A percentile compares a stretch with the other conserved stretches of the same genome.
Evolutionary conservation across 805 yeast genomes (phyloP).

Genomic region (Sugiyamaella qingdaonensis): DNA sequence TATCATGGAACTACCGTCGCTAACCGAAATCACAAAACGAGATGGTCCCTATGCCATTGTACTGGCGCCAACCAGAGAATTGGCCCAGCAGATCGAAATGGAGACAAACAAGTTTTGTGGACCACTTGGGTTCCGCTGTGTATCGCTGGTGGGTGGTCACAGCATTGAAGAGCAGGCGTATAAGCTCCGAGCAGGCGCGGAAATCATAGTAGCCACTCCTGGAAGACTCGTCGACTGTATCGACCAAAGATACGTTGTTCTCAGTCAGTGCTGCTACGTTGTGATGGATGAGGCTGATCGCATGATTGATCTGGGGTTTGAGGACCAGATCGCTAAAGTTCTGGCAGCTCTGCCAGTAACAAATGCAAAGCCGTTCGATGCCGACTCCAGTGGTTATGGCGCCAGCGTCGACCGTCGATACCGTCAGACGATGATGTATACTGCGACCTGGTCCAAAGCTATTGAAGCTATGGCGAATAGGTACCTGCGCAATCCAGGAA

Average conservation of each 20-base stretch:
- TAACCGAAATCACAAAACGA: slow-evolving; percentile 42
- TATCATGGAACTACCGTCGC: slow-evolving; percentile 43
- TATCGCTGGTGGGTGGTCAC: slow-evolving; percentile 86
- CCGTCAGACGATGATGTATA: slow-evolving; percentile 80
- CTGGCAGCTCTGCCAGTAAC: slow-evolving; percentile 50
- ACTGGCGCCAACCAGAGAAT: slow-evolving; percentile 89
- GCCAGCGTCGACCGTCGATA: slow-evolving; percentile 17
- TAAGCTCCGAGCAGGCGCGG: slow-evolving; percentile 59
- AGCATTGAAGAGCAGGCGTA: slow-evolving; percentile 67
- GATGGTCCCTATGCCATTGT: slow-evolving; percentile 74
- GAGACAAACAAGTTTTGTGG: slow-evolving; percentile 55
- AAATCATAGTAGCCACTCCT: slow-evolving; percentile 88
- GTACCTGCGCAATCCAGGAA: slow-evolving; percentile 59
- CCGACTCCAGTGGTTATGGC: slow-evolving; percentile 11
- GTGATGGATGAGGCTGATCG: slow-evolving; percentile 93
- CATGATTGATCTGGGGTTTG: slow-evolving; percentile 95
- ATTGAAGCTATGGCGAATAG: slow-evolving; percentile 63
- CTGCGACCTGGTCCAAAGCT: slow-evolving; percentile 84
- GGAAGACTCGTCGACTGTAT: slow-evolving; percentile 83
- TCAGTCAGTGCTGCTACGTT: slow-evolving; percentile 60
- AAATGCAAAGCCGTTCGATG: slow-evolving; percentile 36
- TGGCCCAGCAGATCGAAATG: slow-evolving; percentile 77
- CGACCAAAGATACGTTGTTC: slow-evolving; percentile 57
- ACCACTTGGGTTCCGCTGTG: slow-evolving; percentile 37
- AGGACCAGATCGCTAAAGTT: slow-evolving; percentile 65